Evolutionary conservation across 2,329 filamentous ascomycete species (phyloP), one percentile per base, ranked within the genome.

Genomic region (Cladosporium sphaerospermum): DNA sequence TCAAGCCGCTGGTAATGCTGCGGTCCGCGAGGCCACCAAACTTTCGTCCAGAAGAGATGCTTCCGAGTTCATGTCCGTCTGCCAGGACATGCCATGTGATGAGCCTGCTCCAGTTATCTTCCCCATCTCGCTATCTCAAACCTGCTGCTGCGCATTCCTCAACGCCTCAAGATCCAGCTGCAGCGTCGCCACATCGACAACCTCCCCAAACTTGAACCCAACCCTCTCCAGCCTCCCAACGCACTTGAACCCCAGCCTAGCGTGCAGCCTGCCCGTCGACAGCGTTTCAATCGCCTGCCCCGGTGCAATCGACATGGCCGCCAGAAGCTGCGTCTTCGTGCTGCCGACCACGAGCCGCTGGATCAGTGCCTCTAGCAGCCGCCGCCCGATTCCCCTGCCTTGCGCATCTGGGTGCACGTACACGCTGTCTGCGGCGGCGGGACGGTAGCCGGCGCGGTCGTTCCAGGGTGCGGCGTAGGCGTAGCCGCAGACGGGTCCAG

Each of bases 181-280:
- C 5, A 54, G 51, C 16, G 54, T 54, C 8, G 56, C 45, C 6
- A 61, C 59, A 49, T 61, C 58, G 11, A 61, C 34, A 4, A 54
- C 44, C 19, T 53, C 49, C 8, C 52, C 56, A 42, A 59, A 47
- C 53, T 61, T 61, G 47, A 49, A 57, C 5, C 59, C 59, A 10
- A 61, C 58, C 37, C 44, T 52, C 23, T 45, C 16, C 37, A 60
- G 28, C 37, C 57, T 57, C 10, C 56, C 59, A 9, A 59, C 56
- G 10, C 37, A 45, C 33, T 46, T 45, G 45, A 53, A 55, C 10
- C 59, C 59, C 28, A 61, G 43, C n/a, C 52, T 44, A 31, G 46
- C 23, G 44, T 61, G 59, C 48, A 61, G 28, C 7, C 55, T 52
- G 39, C 57, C 57, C 6, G 52, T 55, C n/a, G 56, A 31, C 10